Conservation (phyloP, 23 red algal genomes). For the Gracilariopsis chorda region DNA sequence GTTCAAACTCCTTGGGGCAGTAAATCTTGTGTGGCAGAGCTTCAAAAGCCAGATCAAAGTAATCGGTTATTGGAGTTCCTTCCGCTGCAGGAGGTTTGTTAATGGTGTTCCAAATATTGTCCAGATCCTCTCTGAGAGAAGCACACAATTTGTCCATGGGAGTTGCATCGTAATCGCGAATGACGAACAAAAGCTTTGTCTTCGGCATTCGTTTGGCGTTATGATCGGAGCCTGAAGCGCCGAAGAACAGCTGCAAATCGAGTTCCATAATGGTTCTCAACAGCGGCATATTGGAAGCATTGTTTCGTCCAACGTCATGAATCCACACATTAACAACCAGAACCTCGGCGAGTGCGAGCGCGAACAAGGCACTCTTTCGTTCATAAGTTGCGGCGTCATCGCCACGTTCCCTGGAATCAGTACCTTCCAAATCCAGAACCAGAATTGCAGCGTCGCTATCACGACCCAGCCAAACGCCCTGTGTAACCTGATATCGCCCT, state of each 20-base stretch:
- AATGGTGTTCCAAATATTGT: slow-evolving; percentile 89
- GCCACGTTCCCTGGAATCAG: slow-evolving; percentile 95
- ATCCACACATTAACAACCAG: slow-evolving; percentile 94
- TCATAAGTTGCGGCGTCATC: slow-evolving; percentile 89
- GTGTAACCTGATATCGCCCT: slow-evolving; percentile 93
- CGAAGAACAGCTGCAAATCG: slow-evolving; percentile 88
- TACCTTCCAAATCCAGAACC: slow-evolving; percentile 97
- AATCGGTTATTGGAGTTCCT: slow-evolving; percentile 51
- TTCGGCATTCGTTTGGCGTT: slow-evolving; percentile 59
- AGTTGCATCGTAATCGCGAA: slow-evolving; percentile 90
- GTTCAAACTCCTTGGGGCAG: slow-evolving; percentile 43
- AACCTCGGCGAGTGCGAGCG: slow-evolving; percentile 85
- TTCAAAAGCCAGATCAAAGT: slow-evolving; percentile 90
- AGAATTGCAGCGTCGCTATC: slow-evolving; percentile 62
- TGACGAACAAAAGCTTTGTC: slow-evolving; percentile 88
- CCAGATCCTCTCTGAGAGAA: slow-evolving; percentile 72
- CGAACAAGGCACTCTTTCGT: slow-evolving; percentile 94
- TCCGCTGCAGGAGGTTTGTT: slow-evolving; percentile 70
- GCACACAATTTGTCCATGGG: slow-evolving; percentile 75
- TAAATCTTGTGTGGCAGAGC: slow-evolving; percentile 92
- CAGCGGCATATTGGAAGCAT: slow-evolving; percentile 89
- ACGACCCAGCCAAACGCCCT: slow-evolving; percentile 90
- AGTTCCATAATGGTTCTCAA: slow-evolving; percentile 92
- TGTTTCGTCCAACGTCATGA: slow-evolving; percentile 95
- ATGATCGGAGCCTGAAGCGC: slow-evolving; percentile 10